A percentile compares a stretch with the other conserved stretches of the same genome.
These are phyloP conservation scores for Mrakiaceae sp. DNA, from an alignment of 1,284 basidiomycete genomes.

Conservation along the genomic window DNA sequence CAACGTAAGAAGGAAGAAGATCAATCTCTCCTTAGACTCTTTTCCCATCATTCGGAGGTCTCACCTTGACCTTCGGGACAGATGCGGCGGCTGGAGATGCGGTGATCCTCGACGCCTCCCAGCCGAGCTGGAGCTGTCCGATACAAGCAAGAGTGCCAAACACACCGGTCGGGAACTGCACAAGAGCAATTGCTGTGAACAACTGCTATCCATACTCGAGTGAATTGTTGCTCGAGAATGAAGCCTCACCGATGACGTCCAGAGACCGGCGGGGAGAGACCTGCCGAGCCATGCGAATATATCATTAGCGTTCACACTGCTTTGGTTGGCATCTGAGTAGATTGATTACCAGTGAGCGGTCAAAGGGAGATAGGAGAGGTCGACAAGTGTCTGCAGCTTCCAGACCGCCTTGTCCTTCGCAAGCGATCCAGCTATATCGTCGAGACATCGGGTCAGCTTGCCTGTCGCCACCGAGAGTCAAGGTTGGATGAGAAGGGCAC, in stretches of 20 bases:
- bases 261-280: constrained; percentile 10
- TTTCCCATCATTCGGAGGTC: neutral
- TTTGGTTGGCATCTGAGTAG: neutral
- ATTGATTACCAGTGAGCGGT: constrained; percentile 9
- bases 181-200: neutral
- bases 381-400: constrained; percentile 3
- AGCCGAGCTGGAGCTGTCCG: constrained; percentile 10
- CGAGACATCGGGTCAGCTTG: neutral
- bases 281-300: neutral
- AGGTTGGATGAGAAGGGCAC: neutral
- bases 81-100: neutral
- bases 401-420: neutral
- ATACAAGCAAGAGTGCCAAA: constrained; percentile 13
- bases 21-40: neutral
- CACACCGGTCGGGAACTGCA: constrained; percentile 6
- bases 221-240: neutral
- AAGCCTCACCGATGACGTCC: constrained; percentile 3
- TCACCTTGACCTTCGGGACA: neutral
- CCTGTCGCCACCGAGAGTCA: neutral
- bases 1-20: too few relatives aligned
- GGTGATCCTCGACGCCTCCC: neutral
- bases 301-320: neutral
- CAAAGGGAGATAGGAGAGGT: constrained; percentile 13
- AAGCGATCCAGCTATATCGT: neutral
- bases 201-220: neutral